A percentile compares a stretch with the other conserved stretches of the same genome.
phyloP scores from a whole-genome alignment of 2,329 filamentous ascomycete genomes.

The Trichophyton benhamiae region DNA sequence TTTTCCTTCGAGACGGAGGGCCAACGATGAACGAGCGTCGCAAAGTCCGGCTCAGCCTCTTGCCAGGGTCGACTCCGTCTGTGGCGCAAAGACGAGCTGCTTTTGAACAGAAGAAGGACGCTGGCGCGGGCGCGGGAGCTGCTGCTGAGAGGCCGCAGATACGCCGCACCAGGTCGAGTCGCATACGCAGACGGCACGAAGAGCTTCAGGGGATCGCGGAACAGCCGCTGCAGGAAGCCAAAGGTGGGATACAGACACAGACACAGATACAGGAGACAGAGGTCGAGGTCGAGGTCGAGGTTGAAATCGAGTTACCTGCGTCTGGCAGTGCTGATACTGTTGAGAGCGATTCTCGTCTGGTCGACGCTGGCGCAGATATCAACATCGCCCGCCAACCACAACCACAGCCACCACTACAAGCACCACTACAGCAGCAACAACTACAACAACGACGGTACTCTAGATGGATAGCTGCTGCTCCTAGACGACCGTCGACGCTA shows the following conservation, averaged over 20 bases:
- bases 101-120: slow-evolving; percentile 12
- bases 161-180: neutral
- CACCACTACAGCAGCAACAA: neutral
- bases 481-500: neutral
- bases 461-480: slow-evolving; percentile 1
- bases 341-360: too few relatives aligned
- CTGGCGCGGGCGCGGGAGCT: slow-evolving; percentile 11
- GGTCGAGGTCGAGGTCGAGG: too few relatives aligned
- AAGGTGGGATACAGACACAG: too few relatives aligned
- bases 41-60: slow-evolving; percentile 8
- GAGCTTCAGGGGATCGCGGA: neutral
- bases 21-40: slow-evolving; percentile 2
- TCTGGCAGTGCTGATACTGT: too few relatives aligned
- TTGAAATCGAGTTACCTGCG: too few relatives aligned
- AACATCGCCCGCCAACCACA: too few relatives aligned
- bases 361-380: too few relatives aligned
- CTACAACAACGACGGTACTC: neutral
- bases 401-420: neutral
- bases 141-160: neutral
- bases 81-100: slow-evolving; percentile 17
- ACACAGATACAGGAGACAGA: too few relatives aligned
- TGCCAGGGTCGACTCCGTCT: slow-evolving; percentile 11
- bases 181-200: neutral
- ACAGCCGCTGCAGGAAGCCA: neutral
- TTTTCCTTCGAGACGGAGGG: neutral